Percentiles rank a stretch among this genome's conserved stretches.
Evolutionary conservation across 75 land plant genomes (phyloP).

Genomic region (Cryptomeria japonica): DNA sequence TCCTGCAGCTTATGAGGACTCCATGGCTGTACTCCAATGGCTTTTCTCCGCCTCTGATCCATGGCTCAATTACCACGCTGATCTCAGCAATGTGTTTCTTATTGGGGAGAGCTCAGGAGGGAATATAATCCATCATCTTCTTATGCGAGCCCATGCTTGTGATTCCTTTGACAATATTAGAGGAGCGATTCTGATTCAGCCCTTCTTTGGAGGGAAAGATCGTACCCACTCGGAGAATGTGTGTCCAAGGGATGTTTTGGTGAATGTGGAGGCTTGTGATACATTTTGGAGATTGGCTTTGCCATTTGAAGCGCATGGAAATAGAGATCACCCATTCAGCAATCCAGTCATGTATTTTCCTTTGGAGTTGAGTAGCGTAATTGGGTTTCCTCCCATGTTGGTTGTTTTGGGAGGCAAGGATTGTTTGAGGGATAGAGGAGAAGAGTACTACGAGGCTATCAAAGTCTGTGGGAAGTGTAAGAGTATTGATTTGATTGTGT

Average conservation of each 20-base stretch:
- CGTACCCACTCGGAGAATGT: conserved; percentile 20
- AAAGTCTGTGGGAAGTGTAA: conserved; percentile 15
- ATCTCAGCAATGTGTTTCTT: conserved; percentile 37
- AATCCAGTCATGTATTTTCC: conserved; percentile 22
- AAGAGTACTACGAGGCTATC: conserved; percentile 39
- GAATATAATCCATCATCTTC: conserved; percentile 59
- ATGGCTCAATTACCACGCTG: conserved; percentile 22
- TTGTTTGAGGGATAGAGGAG: conserved; percentile 57
- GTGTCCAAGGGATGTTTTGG: conserved; percentile 11
- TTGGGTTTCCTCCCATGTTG: conserved; percentile 35
- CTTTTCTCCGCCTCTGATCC: conserved; percentile 23
- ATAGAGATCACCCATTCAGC: conserved; percentile 48
- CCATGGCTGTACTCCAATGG: conserved; percentile 43
- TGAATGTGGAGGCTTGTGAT: conserved; percentile 29
- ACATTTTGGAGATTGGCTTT: conserved; percentile 53
- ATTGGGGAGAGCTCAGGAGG: conserved; percentile 75
- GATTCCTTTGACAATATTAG: conserved; percentile 4
- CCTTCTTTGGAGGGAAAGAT: conserved; percentile 55
- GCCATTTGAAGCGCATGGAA: conserved; percentile 31
- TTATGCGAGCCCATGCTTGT: neutral
- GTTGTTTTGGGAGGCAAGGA: conserved; percentile 59
- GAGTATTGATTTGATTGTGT: conserved; percentile 29
- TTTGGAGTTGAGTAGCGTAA: conserved; percentile 10
- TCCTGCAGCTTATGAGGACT: conserved; percentile 56
- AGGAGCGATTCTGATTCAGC: conserved; percentile 39